phyloP scores from a whole-genome alignment of 1,139 yeast genomes.

The Diutina catenulata region DNA sequence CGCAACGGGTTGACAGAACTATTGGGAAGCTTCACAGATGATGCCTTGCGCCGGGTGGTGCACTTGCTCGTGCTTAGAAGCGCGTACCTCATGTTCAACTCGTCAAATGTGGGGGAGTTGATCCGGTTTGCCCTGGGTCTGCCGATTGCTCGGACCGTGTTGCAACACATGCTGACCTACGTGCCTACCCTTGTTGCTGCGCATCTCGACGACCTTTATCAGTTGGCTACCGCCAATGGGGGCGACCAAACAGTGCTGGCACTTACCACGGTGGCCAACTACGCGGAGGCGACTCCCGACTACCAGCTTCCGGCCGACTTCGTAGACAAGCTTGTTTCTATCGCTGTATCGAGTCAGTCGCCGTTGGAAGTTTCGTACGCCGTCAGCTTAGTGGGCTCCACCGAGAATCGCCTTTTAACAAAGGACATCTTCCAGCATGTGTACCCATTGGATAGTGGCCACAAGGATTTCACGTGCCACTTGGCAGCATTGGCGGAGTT shows the following conservation, averaged over 20 bases:
- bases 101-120: slow-evolving; percentile 47
- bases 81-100: slow-evolving; percentile 52
- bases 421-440: neutral
- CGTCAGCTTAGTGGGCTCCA: too few species aligned
- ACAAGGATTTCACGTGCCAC: neutral
- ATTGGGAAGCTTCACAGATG: neutral
- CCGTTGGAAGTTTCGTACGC: too few species aligned
- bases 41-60: neutral
- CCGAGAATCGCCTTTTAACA: too few species aligned
- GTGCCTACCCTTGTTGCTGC: slow-evolving; percentile 3
- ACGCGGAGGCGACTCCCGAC: too few species aligned
- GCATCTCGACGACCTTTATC: slow-evolving; percentile 2
- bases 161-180: neutral
- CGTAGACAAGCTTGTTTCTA: too few species aligned
- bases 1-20: neutral
- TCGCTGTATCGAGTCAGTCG: too few species aligned
- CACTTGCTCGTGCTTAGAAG: neutral
- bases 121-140: slow-evolving; percentile 34
- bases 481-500: slow-evolving; percentile 1
- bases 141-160: neutral
- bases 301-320: too few species aligned
- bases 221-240: too few species aligned
- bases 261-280: too few species aligned
- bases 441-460: neutral
- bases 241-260: too few species aligned